Percentiles rank a stretch among this genome's conserved stretches.
Evolutionary conservation across 495 filamentous ascomycete genomes (phyloP).

Genomic region (Lasiosphaeria miniovina): DNA sequence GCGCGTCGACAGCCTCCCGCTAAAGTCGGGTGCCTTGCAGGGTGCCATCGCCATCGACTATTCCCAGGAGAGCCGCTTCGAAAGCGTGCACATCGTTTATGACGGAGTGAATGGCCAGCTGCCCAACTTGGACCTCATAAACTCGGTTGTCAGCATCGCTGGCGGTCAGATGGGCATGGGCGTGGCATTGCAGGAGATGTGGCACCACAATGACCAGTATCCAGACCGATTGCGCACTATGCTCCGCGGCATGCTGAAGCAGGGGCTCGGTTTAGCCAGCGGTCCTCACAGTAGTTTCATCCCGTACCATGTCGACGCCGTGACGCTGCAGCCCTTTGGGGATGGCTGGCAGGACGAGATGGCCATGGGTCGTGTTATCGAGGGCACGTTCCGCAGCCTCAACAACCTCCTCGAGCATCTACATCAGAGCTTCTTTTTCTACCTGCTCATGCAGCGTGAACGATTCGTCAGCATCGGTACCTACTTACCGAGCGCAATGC

Average conservation of each 20-base stretch:
- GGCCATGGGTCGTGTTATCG: conserved; percentile 83
- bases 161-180: conserved; percentile 90
- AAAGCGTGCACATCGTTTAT: conserved; percentile 85
- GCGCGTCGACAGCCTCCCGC: conserved; percentile 69
- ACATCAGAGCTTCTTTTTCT: conserved; percentile 99
- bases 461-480: conserved; percentile 98
- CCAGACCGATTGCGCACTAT: conserved; percentile 80
- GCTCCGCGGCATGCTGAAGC: conserved; percentile 88
- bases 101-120: conserved; percentile 96
- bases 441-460: conserved; percentile 83
- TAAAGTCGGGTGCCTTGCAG: conserved; percentile 92
- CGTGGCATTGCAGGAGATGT: conserved; percentile 79
- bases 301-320: conserved; percentile 95
- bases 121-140: conserved; percentile 93
- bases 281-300: conserved; percentile 95
- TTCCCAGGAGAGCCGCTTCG: conserved; percentile 75
- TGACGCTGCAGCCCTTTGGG: conserved; percentile 86
- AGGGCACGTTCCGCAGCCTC: conserved; percentile 83
- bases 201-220: conserved; percentile 78
- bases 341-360: conserved; percentile 97
- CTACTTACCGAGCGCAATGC: conserved; percentile 94
- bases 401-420: conserved; percentile 97
- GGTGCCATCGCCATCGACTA: conserved; percentile 94
- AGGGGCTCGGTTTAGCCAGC: conserved; percentile 83
- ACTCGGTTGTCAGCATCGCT: conserved; percentile 85